Evolutionary conservation across 2,329 filamentous ascomycete genomes (phyloP).

Genomic region (Pseudogymnoascus verrucosus): DNA sequence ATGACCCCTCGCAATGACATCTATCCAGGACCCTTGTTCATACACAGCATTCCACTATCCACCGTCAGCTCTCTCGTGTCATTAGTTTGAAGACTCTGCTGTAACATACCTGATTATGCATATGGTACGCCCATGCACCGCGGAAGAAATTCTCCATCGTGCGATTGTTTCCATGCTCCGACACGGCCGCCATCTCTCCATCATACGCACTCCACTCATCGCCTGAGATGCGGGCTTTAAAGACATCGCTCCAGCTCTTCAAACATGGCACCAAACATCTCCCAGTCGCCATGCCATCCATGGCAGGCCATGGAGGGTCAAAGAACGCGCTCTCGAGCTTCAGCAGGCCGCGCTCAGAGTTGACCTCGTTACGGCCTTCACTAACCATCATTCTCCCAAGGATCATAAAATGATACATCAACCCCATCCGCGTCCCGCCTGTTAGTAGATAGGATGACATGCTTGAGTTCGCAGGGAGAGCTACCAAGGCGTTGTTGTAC

Average conservation of each 20-base stretch:
- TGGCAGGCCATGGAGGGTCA: not conserved
- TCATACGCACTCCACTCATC: conserved; percentile 2
- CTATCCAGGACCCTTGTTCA: not conserved
- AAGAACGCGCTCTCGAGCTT: not conserved
- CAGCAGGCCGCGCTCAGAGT: not conserved
- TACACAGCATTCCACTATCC: not conserved
- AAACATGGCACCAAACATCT: not conserved
- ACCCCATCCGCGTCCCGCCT: not conserved
- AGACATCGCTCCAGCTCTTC: not conserved
- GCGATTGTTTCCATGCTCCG: not conserved
- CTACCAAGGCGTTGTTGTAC: not conserved
- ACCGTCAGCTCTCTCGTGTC: not conserved
- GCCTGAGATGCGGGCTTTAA: not conserved
- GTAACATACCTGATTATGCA: not conserved
- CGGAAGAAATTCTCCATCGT: conserved; percentile 1
- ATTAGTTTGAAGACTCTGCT: not conserved
- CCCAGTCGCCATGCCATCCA: not conserved
- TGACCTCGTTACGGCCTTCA: not conserved
- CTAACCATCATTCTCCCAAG: not conserved
- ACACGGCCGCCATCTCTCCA: not conserved
- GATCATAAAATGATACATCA: not conserved
- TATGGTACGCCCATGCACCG: conserved; percentile 4
- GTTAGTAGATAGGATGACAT: not conserved
- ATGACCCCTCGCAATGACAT: not conserved
- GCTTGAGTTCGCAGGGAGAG: not conserved